These are phyloP conservation scores for Cytospora schulzeri DNA, from an alignment of 2,329 filamentous ascomycete species.

Conservation along the genomic window DNA sequence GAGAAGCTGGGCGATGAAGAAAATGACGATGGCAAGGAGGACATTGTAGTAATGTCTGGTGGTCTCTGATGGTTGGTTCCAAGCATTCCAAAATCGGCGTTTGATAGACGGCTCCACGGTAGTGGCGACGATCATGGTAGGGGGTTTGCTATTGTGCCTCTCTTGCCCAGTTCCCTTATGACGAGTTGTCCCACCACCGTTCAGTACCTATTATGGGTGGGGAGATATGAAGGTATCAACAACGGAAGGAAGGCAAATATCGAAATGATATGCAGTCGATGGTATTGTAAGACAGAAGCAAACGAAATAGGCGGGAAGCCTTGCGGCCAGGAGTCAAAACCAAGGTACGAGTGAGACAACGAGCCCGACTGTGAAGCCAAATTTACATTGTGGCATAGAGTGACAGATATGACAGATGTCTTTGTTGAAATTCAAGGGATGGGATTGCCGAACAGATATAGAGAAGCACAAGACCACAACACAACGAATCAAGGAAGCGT, in stretches of 20 bases:
- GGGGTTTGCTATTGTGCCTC: background rate
- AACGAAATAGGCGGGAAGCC: constrained; percentile 1
- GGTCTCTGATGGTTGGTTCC: constrained; percentile 1
- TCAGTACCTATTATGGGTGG: constrained; percentile 1
- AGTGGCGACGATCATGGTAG: constrained; percentile 13
- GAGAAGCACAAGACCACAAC: constrained; percentile 10
- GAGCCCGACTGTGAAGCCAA: background rate
- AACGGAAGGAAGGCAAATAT: background rate
- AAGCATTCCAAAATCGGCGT: background rate
- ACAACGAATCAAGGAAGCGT: background rate
- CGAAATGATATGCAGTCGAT: background rate
- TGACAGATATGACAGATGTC: background rate
- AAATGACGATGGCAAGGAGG: constrained; percentile 41
- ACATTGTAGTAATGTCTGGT: constrained; percentile 15
- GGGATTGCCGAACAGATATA: constrained; percentile 18
- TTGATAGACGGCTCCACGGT: background rate
- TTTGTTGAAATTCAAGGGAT: background rate
- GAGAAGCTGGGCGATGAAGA: constrained; percentile 46
- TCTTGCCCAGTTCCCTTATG: background rate
- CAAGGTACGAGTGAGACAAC: constrained; percentile 16
- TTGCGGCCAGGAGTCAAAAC: background rate
- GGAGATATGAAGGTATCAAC: background rate
- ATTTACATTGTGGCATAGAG: background rate
- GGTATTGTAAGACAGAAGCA: constrained; percentile 9
- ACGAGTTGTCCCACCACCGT: constrained; percentile 7